Evolutionary conservation across 176 grass and related monocot genomes (phyloP).

Genomic region (Bonia amplexicaulis): DNA sequence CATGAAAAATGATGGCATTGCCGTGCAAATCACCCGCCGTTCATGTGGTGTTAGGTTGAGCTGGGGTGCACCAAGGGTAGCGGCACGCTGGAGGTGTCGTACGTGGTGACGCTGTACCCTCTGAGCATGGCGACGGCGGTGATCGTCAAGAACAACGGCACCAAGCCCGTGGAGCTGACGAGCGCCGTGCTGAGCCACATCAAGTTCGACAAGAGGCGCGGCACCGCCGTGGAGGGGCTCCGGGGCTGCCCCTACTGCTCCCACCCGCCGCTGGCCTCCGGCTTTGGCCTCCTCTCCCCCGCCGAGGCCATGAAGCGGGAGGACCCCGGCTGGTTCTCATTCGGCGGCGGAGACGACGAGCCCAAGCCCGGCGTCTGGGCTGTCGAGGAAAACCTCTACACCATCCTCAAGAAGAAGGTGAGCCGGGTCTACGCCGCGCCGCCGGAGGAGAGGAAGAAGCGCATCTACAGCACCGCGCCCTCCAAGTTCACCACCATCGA

Average conservation of each 20-base stretch:
- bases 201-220: conserved; percentile 59
- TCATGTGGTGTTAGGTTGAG: conserved; percentile 48
- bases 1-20: not conserved
- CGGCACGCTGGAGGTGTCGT: conserved; percentile 68
- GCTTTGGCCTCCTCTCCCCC: conserved; percentile 53
- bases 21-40: not conserved
- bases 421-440: conserved; percentile 85
- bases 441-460: conserved; percentile 78
- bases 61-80: conserved; percentile 62
- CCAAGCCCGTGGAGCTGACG: conserved; percentile 63
- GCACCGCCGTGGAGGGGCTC: conserved; percentile 70
- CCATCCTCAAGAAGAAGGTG: conserved; percentile 65
- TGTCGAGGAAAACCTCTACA: conserved; percentile 73
- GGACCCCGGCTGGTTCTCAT: conserved; percentile 44
- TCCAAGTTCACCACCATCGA: conserved; percentile 91
- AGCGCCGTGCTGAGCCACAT: conserved; percentile 82
- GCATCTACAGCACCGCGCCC: conserved; percentile 63
- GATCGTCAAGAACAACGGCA: conserved; percentile 71
- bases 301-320: conserved; percentile 81
- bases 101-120: conserved; percentile 76
- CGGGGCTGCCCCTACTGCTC: conserved; percentile 64
- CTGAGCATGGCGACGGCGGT: conserved; percentile 88
- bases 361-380: conserved; percentile 49
- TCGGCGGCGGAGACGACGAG: conserved; percentile 30
- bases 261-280: conserved; percentile 52